Conservation (phyloP, 257 asterid genomes). For the Echium plantagineum region DNA sequence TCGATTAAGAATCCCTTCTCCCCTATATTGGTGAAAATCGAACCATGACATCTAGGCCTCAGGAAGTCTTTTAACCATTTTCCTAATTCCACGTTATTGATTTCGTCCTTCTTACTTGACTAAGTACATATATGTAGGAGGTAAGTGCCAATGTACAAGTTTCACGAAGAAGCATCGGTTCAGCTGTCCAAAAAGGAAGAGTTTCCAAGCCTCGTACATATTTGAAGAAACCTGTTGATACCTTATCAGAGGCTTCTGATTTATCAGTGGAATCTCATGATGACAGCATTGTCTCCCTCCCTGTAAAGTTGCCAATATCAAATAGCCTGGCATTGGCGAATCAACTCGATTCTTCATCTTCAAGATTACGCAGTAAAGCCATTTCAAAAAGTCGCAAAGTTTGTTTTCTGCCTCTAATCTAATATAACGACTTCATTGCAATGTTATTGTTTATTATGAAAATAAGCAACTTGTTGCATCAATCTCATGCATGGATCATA, state of each 20-base stretch:
- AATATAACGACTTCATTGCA: background rate
- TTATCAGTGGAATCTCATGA: slow-evolving; percentile 39
- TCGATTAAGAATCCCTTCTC: too few relatives aligned
- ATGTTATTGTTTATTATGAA: background rate
- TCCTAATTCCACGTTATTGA: background rate
- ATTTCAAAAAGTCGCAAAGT: slow-evolving; percentile 27
- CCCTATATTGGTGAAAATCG: too few relatives aligned
- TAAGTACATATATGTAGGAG: slow-evolving; percentile 28
- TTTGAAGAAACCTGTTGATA: slow-evolving; percentile 33
- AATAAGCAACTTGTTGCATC: background rate
- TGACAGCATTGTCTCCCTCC: slow-evolving; percentile 44
- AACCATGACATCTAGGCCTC: too few relatives aligned
- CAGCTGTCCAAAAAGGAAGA: slow-evolving; percentile 23
- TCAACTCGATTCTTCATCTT: slow-evolving; percentile 23
- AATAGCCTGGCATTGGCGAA: slow-evolving; percentile 40
- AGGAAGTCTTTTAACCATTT: background rate
- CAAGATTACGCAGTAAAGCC: slow-evolving; percentile 28
- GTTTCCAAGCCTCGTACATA: slow-evolving; percentile 31
- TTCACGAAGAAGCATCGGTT: slow-evolving; percentile 22
- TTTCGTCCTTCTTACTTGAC: background rate
- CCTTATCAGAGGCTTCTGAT: slow-evolving; percentile 63
- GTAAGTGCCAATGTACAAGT: slow-evolving; percentile 24
- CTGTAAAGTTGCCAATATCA: slow-evolving; percentile 37
- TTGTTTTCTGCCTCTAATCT: background rate
- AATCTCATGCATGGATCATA: background rate